phyloP scores from a whole-genome alignment of 2,329 filamentous ascomycete genomes.

The Beauveria medogensis region DNA sequence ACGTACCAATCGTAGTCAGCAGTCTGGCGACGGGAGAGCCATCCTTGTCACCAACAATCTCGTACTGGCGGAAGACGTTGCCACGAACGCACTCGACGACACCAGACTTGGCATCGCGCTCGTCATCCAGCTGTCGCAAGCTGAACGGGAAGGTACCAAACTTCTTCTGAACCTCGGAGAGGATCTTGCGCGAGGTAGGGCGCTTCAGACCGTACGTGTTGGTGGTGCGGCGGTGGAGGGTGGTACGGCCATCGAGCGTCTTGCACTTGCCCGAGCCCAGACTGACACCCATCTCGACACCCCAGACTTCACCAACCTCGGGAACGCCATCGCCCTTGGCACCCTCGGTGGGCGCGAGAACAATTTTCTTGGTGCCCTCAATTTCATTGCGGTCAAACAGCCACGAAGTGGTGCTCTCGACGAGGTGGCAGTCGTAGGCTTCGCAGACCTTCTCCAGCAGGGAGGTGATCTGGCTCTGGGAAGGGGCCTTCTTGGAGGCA shows the following conservation, averaged over 20 bases:
- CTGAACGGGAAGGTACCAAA: slow-evolving; percentile 98
- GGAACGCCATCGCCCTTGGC: slow-evolving; percentile 85
- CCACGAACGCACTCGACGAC: slow-evolving; percentile 93
- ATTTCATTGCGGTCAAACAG: slow-evolving; percentile 95
- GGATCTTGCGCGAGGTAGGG: slow-evolving; percentile 81
- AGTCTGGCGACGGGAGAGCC: slow-evolving; percentile 74
- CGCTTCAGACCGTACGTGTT: slow-evolving; percentile 92
- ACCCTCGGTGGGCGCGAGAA: slow-evolving; percentile 76
- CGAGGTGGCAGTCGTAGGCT: slow-evolving; percentile 81
- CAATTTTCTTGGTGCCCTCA: slow-evolving; percentile 95
- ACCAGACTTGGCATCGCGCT: slow-evolving; percentile 90
- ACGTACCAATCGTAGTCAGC: slow-evolving; percentile 87
- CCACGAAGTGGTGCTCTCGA: slow-evolving; percentile 98
- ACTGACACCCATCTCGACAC: slow-evolving; percentile 91
- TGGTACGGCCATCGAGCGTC: slow-evolving; percentile 77
- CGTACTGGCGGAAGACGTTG: slow-evolving; percentile 90
- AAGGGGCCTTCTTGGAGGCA: slow-evolving; percentile 69
- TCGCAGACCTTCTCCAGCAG: slow-evolving; percentile 88
- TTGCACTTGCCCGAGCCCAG: slow-evolving; percentile 92
- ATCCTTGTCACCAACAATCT: slow-evolving; percentile 92
- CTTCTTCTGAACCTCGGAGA: slow-evolving; percentile 94
- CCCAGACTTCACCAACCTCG: slow-evolving; percentile 91
- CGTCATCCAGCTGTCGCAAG: slow-evolving; percentile 91
- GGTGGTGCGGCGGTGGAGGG: slow-evolving; percentile 84
- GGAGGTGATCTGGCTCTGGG: slow-evolving; percentile 77